Evolutionary conservation across 441 rosid genomes (phyloP).

Genomic region (Erodium texanum): DNA sequence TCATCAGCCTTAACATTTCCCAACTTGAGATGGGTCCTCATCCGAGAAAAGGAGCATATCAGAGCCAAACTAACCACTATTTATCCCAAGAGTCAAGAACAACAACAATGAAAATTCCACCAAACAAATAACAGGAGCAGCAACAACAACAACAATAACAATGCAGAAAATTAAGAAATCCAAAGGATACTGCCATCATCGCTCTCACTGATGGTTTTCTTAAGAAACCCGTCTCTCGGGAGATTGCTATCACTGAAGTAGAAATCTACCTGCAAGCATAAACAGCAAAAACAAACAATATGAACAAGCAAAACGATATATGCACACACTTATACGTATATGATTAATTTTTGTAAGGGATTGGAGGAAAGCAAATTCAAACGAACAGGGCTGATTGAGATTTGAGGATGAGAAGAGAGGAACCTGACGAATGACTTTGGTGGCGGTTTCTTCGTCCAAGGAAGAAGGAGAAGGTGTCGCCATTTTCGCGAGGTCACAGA

Average conservation of each 20-base stretch:
- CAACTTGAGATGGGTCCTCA: constrained; percentile 37
- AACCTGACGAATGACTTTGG: constrained; percentile 84
- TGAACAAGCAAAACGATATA: neutral
- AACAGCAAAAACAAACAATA: neutral
- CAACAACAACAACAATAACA: neutral
- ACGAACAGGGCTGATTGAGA: neutral
- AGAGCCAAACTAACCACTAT: constrained; percentile 45
- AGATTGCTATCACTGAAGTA: constrained; percentile 88
- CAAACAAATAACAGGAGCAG: neutral
- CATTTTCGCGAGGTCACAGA: constrained; percentile 31
- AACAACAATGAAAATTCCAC: neutral
- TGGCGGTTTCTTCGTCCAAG: constrained; percentile 52
- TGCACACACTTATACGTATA: neutral
- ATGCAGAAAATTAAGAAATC: neutral
- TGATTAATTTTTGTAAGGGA: neutral
- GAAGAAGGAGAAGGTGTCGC: constrained; percentile 32
- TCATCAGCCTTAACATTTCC: constrained; percentile 30
- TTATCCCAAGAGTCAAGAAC: neutral
- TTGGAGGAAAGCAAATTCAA: neutral
- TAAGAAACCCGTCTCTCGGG: constrained; percentile 64
- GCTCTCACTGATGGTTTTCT: constrained; percentile 42
- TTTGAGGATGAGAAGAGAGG: neutral
- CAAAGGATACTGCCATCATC: constrained; percentile 69
- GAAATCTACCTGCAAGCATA: constrained; percentile 57
- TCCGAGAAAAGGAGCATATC: constrained; percentile 48